phyloP scores from a whole-genome alignment of 495 filamentous ascomycete species.

The Neurospora tetraspora region DNA sequence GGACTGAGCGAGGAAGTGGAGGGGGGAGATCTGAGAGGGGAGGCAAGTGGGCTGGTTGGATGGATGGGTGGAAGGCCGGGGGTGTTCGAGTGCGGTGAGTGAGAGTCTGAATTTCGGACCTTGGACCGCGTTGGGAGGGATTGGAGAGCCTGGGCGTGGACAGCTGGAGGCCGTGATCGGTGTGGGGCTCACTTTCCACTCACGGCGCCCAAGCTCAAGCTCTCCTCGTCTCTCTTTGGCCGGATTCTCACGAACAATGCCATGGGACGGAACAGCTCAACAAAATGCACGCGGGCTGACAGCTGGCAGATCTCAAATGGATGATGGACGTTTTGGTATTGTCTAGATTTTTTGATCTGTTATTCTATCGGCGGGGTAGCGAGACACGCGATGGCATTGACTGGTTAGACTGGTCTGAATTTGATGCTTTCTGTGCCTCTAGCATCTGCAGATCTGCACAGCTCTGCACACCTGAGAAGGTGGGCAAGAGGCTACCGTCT shows the following conservation, averaged over 20 bases:
- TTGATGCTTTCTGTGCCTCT: background rate
- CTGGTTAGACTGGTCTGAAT: background rate
- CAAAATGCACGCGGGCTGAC: background rate
- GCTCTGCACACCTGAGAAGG: no score
- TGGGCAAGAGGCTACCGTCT: background rate
- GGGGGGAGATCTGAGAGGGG: conserved; percentile 2
- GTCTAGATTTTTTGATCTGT: background rate
- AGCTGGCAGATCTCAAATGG: background rate
- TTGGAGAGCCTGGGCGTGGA: background rate
- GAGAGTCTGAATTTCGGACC: conserved; percentile 5
- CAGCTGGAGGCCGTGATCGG: conserved; percentile 17
- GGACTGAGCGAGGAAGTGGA: conserved; percentile 4
- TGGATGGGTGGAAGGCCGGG: conserved; percentile 2
- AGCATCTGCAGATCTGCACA: background rate
- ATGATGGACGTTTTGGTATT: background rate
- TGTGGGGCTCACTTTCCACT: conserved; percentile 9
- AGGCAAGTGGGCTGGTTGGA: conserved; percentile 3
- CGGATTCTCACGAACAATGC: background rate
- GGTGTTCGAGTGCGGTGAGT: conserved; percentile 6
- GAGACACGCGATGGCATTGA: background rate
- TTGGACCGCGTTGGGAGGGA: background rate
- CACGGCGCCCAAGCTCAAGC: conserved; percentile 14
- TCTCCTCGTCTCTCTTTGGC: background rate
- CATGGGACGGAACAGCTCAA: background rate
- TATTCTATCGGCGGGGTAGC: background rate